Conservation (phyloP, 73 alveolate species). For the Tetrahymena malaccensis region DNA sequence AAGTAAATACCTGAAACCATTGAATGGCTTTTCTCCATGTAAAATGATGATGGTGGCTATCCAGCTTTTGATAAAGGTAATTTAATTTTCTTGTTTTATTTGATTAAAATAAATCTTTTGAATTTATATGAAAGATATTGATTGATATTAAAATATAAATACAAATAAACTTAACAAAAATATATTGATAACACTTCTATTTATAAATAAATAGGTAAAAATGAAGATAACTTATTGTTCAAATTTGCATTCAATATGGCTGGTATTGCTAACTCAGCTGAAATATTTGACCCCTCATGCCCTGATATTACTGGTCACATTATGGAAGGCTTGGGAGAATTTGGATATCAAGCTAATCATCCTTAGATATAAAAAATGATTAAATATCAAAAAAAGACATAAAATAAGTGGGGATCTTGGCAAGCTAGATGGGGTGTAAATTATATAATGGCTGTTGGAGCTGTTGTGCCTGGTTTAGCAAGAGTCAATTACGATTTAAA, state of each 20-base stretch:
- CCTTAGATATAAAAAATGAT: neutral
- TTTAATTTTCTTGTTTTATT: neutral
- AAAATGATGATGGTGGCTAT: constrained; percentile 35
- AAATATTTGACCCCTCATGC: constrained; percentile 43
- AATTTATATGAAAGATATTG: neutral
- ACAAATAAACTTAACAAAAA: too few species aligned
- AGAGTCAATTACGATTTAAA: neutral
- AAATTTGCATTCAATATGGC: constrained; percentile 32
- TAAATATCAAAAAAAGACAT: constrained; percentile 20
- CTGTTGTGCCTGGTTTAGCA: constrained; percentile 27
- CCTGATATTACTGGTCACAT: constrained; percentile 46
- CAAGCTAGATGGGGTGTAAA: constrained; percentile 44
- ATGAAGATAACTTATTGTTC: constrained; percentile 24
- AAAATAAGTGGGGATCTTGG: constrained; percentile 35
- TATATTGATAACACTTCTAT: neutral
- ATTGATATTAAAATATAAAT: too few species aligned
- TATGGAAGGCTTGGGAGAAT: constrained; percentile 19
- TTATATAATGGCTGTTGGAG: constrained; percentile 31
- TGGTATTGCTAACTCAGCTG: constrained; percentile 42
- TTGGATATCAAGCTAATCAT: neutral
- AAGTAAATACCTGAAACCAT: neutral
- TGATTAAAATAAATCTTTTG: neutral
- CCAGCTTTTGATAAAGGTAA: constrained; percentile 38
- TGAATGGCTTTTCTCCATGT: constrained; percentile 7
- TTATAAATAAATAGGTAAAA: neutral